phyloP scores from a whole-genome alignment of 768 basidiomycete genomes.

The Mrakia frigida region DNA sequence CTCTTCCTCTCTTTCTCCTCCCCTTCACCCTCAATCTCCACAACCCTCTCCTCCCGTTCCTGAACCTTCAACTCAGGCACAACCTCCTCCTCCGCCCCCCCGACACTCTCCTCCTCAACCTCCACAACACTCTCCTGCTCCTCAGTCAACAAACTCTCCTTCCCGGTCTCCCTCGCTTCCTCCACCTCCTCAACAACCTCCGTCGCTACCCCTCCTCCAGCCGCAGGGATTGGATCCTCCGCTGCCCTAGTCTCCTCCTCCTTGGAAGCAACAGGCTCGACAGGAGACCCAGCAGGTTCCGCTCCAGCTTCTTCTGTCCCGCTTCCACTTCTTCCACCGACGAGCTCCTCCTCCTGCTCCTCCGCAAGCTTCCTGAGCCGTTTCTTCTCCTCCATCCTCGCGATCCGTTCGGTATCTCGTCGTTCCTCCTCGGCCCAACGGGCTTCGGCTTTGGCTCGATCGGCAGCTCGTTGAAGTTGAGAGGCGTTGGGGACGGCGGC shows the following conservation, averaged over 20 bases:
- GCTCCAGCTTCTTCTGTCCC: constrained; percentile 14
- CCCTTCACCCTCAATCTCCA: constrained; percentile 10
- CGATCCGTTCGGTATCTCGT: constrained; percentile 25
- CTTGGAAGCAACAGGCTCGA: no score
- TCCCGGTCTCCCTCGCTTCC: background rate
- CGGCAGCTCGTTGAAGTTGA: constrained; percentile 18
- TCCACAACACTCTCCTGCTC: background rate
- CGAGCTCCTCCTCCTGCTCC: background rate
- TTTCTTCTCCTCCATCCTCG: constrained; percentile 21
- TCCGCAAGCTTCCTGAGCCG: background rate
- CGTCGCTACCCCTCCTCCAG: background rate
- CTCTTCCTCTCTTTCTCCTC: constrained; percentile 24
- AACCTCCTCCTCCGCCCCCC: constrained; percentile 15
- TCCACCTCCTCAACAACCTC: background rate
- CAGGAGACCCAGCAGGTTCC: background rate
- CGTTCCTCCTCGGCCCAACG: constrained; percentile 31
- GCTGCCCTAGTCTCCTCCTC: background rate
- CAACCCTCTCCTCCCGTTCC: background rate
- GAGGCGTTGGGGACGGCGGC: constrained; percentile 24
- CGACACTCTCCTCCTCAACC: constrained; percentile 10
- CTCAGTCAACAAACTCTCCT: background rate
- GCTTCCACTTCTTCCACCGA: background rate
- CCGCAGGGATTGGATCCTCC: constrained; percentile 2
- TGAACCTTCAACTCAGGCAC: constrained; percentile 16
- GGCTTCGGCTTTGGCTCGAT: constrained; percentile 24